Evolutionary conservation across 2,329 filamentous ascomycete species (phyloP).

Genomic region (Ramularia endophylla): DNA sequence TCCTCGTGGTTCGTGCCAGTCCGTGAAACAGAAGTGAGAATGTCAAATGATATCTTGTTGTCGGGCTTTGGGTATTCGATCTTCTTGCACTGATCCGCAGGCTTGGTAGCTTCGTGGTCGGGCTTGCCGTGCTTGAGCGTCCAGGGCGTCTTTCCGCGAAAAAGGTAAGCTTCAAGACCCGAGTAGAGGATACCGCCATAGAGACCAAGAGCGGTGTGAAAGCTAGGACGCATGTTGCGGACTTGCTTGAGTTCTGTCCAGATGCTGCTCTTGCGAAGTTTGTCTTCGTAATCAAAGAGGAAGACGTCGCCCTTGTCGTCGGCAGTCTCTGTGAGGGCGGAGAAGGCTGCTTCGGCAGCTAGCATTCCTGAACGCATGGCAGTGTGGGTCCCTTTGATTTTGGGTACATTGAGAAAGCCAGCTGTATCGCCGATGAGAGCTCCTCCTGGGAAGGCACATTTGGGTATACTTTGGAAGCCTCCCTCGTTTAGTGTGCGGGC

Average conservation of each 20-base stretch:
- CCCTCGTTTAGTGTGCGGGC: constrained; percentile 89
- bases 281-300: constrained; percentile 88
- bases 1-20: constrained; percentile 99
- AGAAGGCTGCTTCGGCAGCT: constrained; percentile 83
- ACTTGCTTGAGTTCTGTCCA: constrained; percentile 95
- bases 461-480: constrained; percentile 95
- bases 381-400: constrained; percentile 97
- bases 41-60: constrained; percentile 90
- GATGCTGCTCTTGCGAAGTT: constrained; percentile 76
- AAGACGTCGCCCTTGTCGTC: constrained; percentile 67
- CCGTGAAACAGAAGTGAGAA: constrained; percentile 87
- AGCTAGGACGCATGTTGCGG: constrained; percentile 94
- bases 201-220: constrained; percentile 79
- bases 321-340: constrained; percentile 55
- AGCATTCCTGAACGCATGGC: constrained; percentile 98
- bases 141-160: constrained; percentile 85
- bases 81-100: constrained; percentile 71
- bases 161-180: constrained; percentile 79
- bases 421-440: constrained; percentile 94
- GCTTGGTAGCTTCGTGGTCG: constrained; percentile 74
- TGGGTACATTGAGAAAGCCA: constrained; percentile 94
- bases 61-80: constrained; percentile 98
- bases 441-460: constrained; percentile 92
- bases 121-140: constrained; percentile 77
- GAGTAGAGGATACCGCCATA: constrained; percentile 91